These are phyloP conservation scores for Camellia lanceoleosa DNA, from an alignment of 148 eudicot species.

Conservation along the genomic window DNA sequence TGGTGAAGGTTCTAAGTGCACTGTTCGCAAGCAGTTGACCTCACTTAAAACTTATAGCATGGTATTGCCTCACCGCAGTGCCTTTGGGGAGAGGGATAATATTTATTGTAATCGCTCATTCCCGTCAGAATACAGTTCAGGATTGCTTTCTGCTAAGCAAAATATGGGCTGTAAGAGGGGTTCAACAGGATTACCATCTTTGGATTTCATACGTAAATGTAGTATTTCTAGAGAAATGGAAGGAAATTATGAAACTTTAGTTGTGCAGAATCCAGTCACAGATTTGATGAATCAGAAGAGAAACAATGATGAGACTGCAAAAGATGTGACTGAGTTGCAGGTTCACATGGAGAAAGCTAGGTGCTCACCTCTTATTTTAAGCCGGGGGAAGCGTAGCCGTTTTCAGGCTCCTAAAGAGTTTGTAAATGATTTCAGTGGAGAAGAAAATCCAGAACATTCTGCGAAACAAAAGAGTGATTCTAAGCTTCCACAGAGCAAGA, in stretches of 20 bases:
- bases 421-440: slow-evolving; percentile 22
- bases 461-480: slow-evolving; percentile 21
- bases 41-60: slow-evolving; percentile 55
- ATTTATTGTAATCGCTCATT: slow-evolving; percentile 17
- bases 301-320: slow-evolving; percentile 25
- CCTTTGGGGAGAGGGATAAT: slow-evolving; percentile 21
- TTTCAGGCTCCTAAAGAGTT: slow-evolving; percentile 38
- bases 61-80: slow-evolving; percentile 22
- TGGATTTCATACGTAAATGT: slow-evolving; percentile 16
- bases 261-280: slow-evolving; percentile 15
- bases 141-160: slow-evolving; percentile 22
- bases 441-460: slow-evolving; percentile 25
- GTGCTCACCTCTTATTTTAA: slow-evolving; percentile 30
- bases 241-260: slow-evolving; percentile 20
- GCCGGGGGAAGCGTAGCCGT: slow-evolving; percentile 25
- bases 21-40: slow-evolving; percentile 34
- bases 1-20: slow-evolving; percentile 30
- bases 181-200: not conserved
- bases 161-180: slow-evolving; percentile 18
- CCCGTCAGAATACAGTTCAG: slow-evolving; percentile 19
- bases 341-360: slow-evolving; percentile 24
- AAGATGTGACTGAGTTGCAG: slow-evolving; percentile 28
- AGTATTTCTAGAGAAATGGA: slow-evolving; percentile 18
- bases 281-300: slow-evolving; percentile 12
- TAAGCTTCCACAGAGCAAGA: slow-evolving; percentile 21